Evolutionary conservation across 2,329 filamentous ascomycete species (phyloP).

Genomic region (Fusarium humuli): DNA sequence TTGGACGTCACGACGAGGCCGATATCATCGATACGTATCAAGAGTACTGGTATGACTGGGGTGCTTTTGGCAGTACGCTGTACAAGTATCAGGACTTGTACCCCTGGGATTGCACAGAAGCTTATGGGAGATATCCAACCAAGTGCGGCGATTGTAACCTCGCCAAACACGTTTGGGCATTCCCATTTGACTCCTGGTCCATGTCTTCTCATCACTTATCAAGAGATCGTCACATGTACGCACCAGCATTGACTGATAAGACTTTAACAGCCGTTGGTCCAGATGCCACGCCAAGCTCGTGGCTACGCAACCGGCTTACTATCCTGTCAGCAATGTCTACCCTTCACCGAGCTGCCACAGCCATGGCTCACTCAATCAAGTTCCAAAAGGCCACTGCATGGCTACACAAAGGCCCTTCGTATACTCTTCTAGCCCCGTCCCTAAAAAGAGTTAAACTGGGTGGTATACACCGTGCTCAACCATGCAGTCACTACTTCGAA

Average conservation of each 20-base stretch:
- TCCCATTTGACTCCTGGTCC: conserved; percentile 59
- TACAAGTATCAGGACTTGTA: conserved; percentile 58
- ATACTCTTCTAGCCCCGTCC: conserved; percentile 27
- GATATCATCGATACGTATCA: conserved; percentile 58
- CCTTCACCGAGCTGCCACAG: conserved; percentile 50
- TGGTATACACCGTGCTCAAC: conserved; percentile 58
- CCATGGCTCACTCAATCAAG: conserved; percentile 49
- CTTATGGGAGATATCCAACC: conserved; percentile 52
- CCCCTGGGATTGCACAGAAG: conserved; percentile 62
- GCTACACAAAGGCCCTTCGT: conserved; percentile 45
- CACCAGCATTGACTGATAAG: conserved; percentile 29
- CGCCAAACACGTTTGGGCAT: conserved; percentile 59
- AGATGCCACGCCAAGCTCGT: conserved; percentile 42
- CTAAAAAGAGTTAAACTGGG: conserved; percentile 53
- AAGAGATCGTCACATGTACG: conserved; percentile 53
- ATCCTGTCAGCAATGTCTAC: conserved; percentile 50
- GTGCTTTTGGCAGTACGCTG: conserved; percentile 52
- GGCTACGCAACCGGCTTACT: conserved; percentile 53
- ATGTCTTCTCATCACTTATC: conserved; percentile 54
- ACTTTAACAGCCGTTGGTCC: conserved; percentile 25
- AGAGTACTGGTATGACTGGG: conserved; percentile 62
- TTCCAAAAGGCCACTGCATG: conserved; percentile 51
- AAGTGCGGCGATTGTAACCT: conserved; percentile 56
- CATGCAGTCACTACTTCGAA: conserved; percentile 55
- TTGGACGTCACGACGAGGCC: conserved; percentile 54